phyloP scores from a whole-genome alignment of 768 basidiomycete species.

The Gloeostereum incarnatum region DNA sequence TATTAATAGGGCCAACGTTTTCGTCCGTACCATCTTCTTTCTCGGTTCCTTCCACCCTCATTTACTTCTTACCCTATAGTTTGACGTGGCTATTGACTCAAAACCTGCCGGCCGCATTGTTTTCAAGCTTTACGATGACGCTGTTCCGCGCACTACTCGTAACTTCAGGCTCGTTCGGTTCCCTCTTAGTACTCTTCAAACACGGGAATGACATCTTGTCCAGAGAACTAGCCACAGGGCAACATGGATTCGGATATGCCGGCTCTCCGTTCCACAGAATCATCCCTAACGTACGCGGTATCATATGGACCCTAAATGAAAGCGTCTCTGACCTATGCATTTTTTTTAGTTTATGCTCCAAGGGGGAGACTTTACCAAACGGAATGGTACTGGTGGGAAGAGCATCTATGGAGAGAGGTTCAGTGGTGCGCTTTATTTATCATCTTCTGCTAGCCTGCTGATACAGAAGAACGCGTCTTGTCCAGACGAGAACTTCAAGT shows the following conservation, averaged over 20 bases:
- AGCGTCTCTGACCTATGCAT: too few species aligned
- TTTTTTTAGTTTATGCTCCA: slow-evolving; percentile 72
- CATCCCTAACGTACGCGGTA: slow-evolving; percentile 56
- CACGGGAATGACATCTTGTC: too few species aligned
- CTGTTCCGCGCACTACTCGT: slow-evolving; percentile 39
- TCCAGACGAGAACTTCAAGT: slow-evolving; percentile 62
- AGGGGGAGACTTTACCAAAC: slow-evolving; percentile 76
- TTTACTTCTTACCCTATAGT: neutral
- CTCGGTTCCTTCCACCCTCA: neutral
- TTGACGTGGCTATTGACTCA: slow-evolving; percentile 19
- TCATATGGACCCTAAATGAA: too few species aligned
- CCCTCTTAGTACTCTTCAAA: too few species aligned
- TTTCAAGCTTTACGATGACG: slow-evolving; percentile 58
- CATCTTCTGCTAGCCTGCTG: neutral
- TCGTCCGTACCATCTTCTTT: neutral
- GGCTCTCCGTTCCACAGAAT: slow-evolving; percentile 65
- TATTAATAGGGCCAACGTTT: neutral
- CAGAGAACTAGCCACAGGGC: slow-evolving; percentile 45
- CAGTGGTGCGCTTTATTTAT: slow-evolving; percentile 32
- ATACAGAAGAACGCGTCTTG: neutral
- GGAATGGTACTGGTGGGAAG: slow-evolving; percentile 74
- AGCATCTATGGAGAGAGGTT: slow-evolving; percentile 84
- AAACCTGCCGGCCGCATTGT: slow-evolving; percentile 29
- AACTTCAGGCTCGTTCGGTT: too few species aligned
- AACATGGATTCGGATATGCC: slow-evolving; percentile 11